Conservation (phyloP, 139 green algal genomes). For the Volvox africanus region DNA sequence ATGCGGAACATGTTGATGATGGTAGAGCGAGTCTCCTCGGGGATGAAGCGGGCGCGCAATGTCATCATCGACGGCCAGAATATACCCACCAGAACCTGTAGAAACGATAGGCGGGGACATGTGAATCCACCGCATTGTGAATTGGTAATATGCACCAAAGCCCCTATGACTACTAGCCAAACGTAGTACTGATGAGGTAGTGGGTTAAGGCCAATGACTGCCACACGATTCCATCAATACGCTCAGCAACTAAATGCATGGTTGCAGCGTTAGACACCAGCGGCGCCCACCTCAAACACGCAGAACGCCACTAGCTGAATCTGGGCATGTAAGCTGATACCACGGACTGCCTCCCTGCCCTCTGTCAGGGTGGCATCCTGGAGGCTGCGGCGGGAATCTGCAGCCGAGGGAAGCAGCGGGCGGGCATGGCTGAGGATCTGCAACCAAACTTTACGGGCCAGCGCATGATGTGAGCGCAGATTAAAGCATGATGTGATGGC, state of each 20-base stretch:
- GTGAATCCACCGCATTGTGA: too few species aligned
- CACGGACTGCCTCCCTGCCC: not conserved
- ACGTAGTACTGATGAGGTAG: too few species aligned
- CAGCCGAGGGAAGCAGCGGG: not conserved
- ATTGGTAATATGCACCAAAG: too few species aligned
- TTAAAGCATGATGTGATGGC: too few species aligned
- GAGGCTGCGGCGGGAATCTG: not conserved
- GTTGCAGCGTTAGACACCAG: too few species aligned
- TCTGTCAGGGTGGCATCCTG: not conserved
- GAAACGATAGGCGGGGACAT: not conserved
- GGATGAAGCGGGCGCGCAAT: conserved; percentile 91
- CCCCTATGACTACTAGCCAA: too few species aligned
- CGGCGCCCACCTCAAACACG: conserved; percentile 84
- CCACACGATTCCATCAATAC: too few species aligned
- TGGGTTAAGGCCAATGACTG: too few species aligned
- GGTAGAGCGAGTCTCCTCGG: conserved; percentile 94
- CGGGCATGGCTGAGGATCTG: too few species aligned
- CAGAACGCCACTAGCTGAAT: conserved; percentile 94
- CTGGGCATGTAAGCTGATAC: conserved; percentile 76
- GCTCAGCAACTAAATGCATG: too few species aligned
- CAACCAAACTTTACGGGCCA: too few species aligned
- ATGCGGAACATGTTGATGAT: conserved; percentile 99
- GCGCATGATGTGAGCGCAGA: too few species aligned
- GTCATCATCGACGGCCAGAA: conserved; percentile 99
- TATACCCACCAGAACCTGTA: conserved; percentile 78